Evolutionary conservation across 179 eudicot species (phyloP).

Genomic region (Silene noctiflora): DNA sequence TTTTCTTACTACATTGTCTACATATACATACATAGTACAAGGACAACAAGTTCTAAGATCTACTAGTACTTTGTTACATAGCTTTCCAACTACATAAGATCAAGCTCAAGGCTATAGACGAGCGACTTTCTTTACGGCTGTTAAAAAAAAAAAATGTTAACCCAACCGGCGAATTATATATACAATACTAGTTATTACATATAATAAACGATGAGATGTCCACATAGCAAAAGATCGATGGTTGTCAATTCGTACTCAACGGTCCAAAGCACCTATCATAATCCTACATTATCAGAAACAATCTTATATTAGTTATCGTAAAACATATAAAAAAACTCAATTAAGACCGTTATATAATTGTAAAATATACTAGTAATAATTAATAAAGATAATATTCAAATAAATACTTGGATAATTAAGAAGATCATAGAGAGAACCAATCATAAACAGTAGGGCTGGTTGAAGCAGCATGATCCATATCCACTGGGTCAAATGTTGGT

Average conservation of each 20-base stretch:
- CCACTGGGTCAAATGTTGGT: not conserved
- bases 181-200: not conserved
- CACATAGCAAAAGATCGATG: constrained; percentile 1
- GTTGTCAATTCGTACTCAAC: constrained; percentile 11
- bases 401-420: not conserved
- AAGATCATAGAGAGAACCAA: constrained; percentile 10
- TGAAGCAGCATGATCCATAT: not conserved
- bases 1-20: not conserved
- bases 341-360: too few species aligned
- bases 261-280: constrained; percentile 30
- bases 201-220: not conserved
- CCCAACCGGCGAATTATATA: not conserved
- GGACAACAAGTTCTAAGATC: not conserved
- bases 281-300: constrained; percentile 18
- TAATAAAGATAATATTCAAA: not conserved
- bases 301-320: too few species aligned
- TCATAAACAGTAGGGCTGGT: constrained; percentile 23
- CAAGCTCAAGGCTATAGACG: not conserved
- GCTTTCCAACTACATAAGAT: not conserved
- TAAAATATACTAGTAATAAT: too few species aligned
- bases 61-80: not conserved
- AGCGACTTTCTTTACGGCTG: too few species aligned
- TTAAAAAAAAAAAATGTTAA: too few species aligned
- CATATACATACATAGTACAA: not conserved
- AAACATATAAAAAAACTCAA: too few species aligned